Evolutionary conservation across 192 early-diverging fungal genomes (phyloP).

Genomic region (Obelidium mucronatum): DNA sequence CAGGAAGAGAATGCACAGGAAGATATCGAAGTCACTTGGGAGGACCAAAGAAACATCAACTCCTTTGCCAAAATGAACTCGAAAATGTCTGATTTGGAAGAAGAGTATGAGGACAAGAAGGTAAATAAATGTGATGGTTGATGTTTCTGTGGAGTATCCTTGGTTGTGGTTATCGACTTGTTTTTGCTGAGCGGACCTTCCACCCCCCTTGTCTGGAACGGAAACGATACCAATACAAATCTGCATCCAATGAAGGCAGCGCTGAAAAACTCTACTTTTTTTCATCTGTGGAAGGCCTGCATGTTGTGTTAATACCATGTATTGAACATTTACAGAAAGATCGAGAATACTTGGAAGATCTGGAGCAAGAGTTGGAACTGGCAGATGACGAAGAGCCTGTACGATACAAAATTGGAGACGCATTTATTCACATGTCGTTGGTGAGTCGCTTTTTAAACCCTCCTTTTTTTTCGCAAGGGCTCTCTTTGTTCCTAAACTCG

Average conservation of each 20-base stretch:
- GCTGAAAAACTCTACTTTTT: too few species aligned
- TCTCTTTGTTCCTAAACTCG: too few species aligned
- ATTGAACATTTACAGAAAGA: conserved; percentile 75
- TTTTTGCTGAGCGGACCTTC: too few species aligned
- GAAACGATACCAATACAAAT: too few species aligned
- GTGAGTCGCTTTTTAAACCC: conserved; percentile 2
- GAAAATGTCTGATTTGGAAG: conserved; percentile 78
- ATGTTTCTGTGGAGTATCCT: too few species aligned
- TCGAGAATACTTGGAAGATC: conserved; percentile 93
- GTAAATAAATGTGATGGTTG: conserved; percentile 48
- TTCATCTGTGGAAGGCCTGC: too few species aligned
- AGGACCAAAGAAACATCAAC: conserved; percentile 97
- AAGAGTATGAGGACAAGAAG: conserved; percentile 81
- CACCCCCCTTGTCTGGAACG: too few species aligned
- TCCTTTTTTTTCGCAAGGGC: not conserved
- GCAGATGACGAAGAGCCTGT: conserved; percentile 90
- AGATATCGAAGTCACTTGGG: conserved; percentile 94
- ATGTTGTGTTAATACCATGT: too few species aligned
- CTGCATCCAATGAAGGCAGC: too few species aligned
- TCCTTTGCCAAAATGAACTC: conserved; percentile 87
- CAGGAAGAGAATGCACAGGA: conserved; percentile 69
- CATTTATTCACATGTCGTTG: conserved; percentile 70
- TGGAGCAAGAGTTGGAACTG: conserved; percentile 90
- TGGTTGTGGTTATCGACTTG: too few species aligned
- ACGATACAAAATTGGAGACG: conserved; percentile 87